Evolutionary conservation across 352 stramenopile genomes (phyloP), one percentile per base, ranked within the genome.

Genomic region (Phytophthora idaei): DNA sequence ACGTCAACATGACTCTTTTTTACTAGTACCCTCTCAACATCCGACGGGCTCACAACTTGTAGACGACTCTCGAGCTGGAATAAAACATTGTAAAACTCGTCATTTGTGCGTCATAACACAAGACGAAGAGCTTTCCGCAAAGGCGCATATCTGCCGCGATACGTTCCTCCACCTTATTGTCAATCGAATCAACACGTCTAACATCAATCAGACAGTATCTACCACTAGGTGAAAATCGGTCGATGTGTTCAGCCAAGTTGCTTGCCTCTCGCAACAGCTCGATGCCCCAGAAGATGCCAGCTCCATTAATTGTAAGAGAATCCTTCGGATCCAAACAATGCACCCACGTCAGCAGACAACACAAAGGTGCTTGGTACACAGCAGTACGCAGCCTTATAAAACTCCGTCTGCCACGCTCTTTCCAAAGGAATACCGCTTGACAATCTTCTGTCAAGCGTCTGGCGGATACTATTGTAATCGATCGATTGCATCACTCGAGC

Each of bases 381-480:
- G 14, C 50, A 42, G 27, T 55, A 44, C 42, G 17, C 58, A 39
- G 58, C 49, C 21, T 47, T 54, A 21, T 54, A 66, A 66, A 46
- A 59, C 32, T 66, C 58, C 41, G 61, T 55, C 54, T 67, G 49
- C 50, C 59, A 67, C 29, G 25, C 48, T 49, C 49, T 59, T 60
- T 59, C 31, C 42, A 60, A 6, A 67, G 32, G 39, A 47, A 66
- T 66, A 41, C 44, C 29, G 32, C 17, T 58, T 10, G 32, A 48
- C 36, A 61, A 52, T 36, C 41, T 52, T 61, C n/a, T 53, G 54
- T 41, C 54, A 61, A 61, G 28, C 39, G 54, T 52, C 27, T 61
- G 41, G 54, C 41, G 41, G 54, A 57, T 57, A 21, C 50, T 57
- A 34, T 34, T 12, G 34, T 57, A 46, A 47, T 57, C 34, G 34